phyloP scores from a whole-genome alignment of 2,329 filamentous ascomycete genomes.

The Fusarium subglutinans region DNA sequence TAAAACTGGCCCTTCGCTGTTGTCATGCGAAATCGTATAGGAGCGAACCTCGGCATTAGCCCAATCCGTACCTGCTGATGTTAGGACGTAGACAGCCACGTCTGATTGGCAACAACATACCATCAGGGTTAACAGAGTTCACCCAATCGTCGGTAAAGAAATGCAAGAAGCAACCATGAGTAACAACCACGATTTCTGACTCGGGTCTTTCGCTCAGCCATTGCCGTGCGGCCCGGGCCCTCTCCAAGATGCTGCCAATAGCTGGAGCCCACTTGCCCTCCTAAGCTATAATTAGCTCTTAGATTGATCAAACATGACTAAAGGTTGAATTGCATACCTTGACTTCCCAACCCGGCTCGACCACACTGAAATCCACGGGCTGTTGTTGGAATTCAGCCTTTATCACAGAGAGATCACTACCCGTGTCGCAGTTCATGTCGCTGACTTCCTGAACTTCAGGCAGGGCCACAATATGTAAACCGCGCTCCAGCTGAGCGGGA shows the following conservation, averaged over 20 bases:
- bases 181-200: not conserved
- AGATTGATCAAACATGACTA: accelerated
- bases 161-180: not conserved
- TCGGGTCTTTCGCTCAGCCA: not conserved
- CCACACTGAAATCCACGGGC: not conserved
- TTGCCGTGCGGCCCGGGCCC: not conserved
- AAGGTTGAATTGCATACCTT: not conserved
- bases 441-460: not conserved
- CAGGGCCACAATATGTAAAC: not conserved
- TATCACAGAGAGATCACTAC: not conserved
- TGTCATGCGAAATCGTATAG: not conserved
- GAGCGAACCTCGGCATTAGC: not conserved
- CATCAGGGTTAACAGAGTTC: not conserved
- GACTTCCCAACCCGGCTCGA: not conserved
- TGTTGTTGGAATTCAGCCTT: not conserved
- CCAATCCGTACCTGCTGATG: not conserved
- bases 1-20: accelerated
- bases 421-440: not conserved
- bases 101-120: not conserved
- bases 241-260: accelerated
- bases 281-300: not conserved
- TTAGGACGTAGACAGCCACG: accelerated
- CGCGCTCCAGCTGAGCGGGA: not conserved
- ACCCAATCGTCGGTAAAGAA: not conserved
- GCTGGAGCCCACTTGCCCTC: not conserved